Percentiles rank a stretch among this genome's conserved stretches.
These are phyloP conservation scores for Ceratobasidium papillatum DNA, from an alignment of 1,284 basidiomycete genomes.

Conservation along the genomic window DNA sequence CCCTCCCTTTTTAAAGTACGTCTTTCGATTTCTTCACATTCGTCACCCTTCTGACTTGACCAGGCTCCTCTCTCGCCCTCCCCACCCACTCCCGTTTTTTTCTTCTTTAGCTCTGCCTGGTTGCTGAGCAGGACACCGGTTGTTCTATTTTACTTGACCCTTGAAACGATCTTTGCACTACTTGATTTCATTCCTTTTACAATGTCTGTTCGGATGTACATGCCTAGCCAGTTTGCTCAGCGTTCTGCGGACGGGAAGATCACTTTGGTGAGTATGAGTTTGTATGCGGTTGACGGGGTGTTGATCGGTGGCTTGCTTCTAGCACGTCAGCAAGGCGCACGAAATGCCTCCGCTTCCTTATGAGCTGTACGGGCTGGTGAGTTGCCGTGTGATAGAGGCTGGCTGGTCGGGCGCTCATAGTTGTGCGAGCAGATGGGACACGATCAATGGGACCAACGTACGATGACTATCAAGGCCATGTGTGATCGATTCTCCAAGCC, in stretches of 20 bases:
- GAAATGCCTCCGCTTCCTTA: conserved; percentile 32
- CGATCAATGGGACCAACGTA: conserved; percentile 28
- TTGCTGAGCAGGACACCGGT: conserved; percentile 35
- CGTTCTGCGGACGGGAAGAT: conserved; percentile 17
- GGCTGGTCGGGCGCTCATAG: neutral
- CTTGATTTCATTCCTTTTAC: neutral
- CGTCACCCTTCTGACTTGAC: neutral
- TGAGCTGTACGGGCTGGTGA: conserved; percentile 24
- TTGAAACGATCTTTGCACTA: neutral
- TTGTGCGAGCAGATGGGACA: conserved; percentile 2
- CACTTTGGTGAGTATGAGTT: conserved; percentile 6
- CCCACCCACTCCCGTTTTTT: neutral
- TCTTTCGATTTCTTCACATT: neutral
- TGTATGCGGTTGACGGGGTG: neutral
- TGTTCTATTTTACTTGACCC: conserved; percentile 2
- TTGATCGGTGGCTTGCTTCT: neutral
- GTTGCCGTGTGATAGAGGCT: neutral
- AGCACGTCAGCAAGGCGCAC: conserved; percentile 23
- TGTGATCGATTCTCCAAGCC: conserved; percentile 26
- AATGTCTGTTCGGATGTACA: conserved; percentile 33
- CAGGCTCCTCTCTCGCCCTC: neutral
- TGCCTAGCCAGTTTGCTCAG: conserved; percentile 23
- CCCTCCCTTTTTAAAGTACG: conserved; percentile 12
- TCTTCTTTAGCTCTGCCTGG: conserved; percentile 18
- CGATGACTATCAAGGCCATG: conserved; percentile 20